Conservation (phyloP, 164 flowering plant genomes). For the Liquidambar formosana region DNA sequence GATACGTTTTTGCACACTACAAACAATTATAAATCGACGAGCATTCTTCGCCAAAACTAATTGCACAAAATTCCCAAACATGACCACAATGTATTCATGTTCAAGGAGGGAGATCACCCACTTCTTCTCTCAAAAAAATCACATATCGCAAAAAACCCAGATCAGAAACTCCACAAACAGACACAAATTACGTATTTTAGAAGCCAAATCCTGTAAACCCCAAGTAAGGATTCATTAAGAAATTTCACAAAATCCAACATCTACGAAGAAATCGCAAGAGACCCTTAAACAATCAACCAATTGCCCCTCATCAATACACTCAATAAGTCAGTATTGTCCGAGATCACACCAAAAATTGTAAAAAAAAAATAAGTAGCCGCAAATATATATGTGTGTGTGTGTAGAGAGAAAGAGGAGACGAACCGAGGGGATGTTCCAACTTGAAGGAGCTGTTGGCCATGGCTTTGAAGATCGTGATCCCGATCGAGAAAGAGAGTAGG, state of each 20-base stretch:
- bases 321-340: too few species aligned
- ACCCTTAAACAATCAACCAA: background rate
- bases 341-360: too few species aligned
- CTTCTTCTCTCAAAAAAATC: background rate
- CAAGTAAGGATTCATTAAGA: background rate
- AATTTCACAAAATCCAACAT: background rate
- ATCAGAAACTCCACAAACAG: background rate
- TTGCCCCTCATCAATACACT: too few species aligned
- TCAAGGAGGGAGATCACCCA: background rate
- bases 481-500: too few species aligned
- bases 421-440: slow-evolving; percentile 71
- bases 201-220: background rate
- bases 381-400: background rate
- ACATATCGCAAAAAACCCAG: background rate
- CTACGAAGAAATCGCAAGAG: background rate
- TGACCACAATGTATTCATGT: background rate
- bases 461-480: slow-evolving; percentile 4
- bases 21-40: background rate
- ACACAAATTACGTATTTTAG: background rate
- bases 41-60: background rate
- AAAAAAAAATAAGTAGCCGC: background rate
- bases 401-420: slow-evolving; percentile 4
- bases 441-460: slow-evolving; percentile 77
- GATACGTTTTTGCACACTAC: background rate
- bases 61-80: background rate